A percentile compares a stretch with the other conserved stretches of the same genome.
These are phyloP conservation scores for Podosphaera fusca DNA, from an alignment of 2,329 filamentous ascomycete species.

Conservation along the genomic window DNA sequence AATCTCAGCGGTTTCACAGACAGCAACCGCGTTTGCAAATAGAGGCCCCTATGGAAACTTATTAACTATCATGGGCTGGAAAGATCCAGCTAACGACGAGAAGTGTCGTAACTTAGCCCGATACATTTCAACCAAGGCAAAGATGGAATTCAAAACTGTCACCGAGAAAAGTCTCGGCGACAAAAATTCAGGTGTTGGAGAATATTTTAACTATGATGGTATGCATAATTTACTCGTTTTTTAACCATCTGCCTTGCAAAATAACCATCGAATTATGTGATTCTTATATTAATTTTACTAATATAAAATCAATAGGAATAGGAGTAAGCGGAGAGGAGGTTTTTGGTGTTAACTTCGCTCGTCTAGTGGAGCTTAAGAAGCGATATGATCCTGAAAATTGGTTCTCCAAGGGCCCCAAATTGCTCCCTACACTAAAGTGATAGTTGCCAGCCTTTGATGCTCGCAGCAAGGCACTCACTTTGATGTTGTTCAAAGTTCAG, in stretches of 20 bases:
- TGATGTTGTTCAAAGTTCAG: too few relatives aligned
- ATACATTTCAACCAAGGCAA: constrained; percentile 2
- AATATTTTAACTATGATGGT: constrained; percentile 11
- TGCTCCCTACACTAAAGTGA: not conserved
- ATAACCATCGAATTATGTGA: too few relatives aligned
- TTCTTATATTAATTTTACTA: not conserved
- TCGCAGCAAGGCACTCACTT: too few relatives aligned
- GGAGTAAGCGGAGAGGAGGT: constrained; percentile 8
- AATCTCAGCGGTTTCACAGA: constrained; percentile 6
- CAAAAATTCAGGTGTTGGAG: constrained; percentile 5
- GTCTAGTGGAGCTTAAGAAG: constrained; percentile 21
- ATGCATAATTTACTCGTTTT: not conserved
- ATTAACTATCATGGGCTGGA: constrained; percentile 14
- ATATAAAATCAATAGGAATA: constrained; percentile 3
- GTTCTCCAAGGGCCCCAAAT: constrained; percentile 17
- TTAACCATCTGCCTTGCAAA: not conserved
- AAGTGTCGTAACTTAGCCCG: constrained; percentile 5
- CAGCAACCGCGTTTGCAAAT: constrained; percentile 11
- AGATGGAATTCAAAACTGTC: constrained; percentile 1
- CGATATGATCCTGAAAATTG: constrained; percentile 23
- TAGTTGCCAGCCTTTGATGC: not conserved
- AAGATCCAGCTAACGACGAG: constrained; percentile 4
- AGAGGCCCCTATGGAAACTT: constrained; percentile 11
- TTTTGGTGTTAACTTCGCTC: constrained; percentile 21
- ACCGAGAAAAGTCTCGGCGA: constrained; percentile 1